These are phyloP conservation scores for Rhizopus microsporus DNA, from an alignment of 371 early-diverging fungal species.

Conservation along the genomic window DNA sequence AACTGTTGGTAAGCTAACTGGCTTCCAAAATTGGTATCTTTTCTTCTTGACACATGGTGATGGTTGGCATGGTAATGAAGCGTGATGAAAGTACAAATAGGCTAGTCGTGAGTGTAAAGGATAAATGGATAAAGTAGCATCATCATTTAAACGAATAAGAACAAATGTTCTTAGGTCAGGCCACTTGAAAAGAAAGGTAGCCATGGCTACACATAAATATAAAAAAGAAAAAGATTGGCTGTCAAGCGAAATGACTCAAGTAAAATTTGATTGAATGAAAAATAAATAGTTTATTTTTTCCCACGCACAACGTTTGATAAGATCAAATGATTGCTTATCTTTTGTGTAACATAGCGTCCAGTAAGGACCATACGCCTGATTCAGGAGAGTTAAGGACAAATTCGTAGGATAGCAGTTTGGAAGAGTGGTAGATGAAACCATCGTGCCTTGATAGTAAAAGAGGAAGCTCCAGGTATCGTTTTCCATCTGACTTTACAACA, in stretches of 20 bases:
- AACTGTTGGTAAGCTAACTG: neutral
- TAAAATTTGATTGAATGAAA: neutral
- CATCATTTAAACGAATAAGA: slow-evolving; percentile 15
- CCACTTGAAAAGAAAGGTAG: slow-evolving; percentile 44
- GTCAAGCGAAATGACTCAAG: neutral
- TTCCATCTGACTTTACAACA: slow-evolving; percentile 30
- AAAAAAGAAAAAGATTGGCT: neutral
- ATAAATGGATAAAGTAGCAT: neutral
- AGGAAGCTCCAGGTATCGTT: slow-evolving; percentile 38
- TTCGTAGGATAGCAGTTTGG: slow-evolving; percentile 34
- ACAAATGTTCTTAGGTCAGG: slow-evolving; percentile 33
- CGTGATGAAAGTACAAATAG: neutral
- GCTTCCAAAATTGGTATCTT: no score
- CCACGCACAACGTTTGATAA: slow-evolving; percentile 7
- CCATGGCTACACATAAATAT: slow-evolving; percentile 6
- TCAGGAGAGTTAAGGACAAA: slow-evolving; percentile 7
- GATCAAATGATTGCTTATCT: slow-evolving; percentile 22
- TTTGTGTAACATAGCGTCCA: slow-evolving; percentile 9
- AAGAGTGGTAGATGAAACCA: slow-evolving; percentile 40
- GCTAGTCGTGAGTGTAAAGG: neutral
- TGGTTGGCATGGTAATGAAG: neutral
- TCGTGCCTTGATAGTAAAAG: slow-evolving; percentile 41
- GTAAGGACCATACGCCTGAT: slow-evolving; percentile 13
- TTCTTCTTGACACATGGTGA: no score
- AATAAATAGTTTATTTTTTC: slow-evolving; percentile 5